These are phyloP conservation scores for Discostella stelligera DNA, from an alignment of 352 stramenopile species.

Conservation along the genomic window DNA sequence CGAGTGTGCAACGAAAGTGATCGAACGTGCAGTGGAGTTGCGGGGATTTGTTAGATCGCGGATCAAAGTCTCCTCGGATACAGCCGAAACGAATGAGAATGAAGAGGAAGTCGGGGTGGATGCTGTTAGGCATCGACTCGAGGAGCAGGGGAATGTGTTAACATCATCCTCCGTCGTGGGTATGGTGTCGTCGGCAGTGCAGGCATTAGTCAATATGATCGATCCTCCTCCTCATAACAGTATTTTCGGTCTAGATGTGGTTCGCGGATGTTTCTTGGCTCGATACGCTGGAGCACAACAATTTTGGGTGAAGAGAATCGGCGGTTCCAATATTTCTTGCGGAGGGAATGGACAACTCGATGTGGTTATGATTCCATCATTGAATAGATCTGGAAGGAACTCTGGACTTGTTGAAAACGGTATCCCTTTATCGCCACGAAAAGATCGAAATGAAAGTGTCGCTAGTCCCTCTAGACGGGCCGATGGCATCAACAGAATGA, in stretches of 20 bases:
- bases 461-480: slow-evolving; percentile 2
- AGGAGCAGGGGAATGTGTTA: slow-evolving; percentile 31
- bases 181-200: slow-evolving; percentile 27
- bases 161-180: slow-evolving; percentile 33
- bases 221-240: slow-evolving; percentile 75
- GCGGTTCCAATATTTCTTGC: not conserved
- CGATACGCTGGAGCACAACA: slow-evolving; percentile 70
- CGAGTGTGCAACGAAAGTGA: slow-evolving; percentile 18
- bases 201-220: slow-evolving; percentile 54
- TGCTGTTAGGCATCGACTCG: slow-evolving; percentile 39
- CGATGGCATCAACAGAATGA: slow-evolving; percentile 9
- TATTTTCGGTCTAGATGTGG: slow-evolving; percentile 80
- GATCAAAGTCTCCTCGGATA: slow-evolving; percentile 35
- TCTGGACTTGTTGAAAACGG: slow-evolving; percentile 5
- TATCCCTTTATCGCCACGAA: slow-evolving; percentile 38
- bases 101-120: slow-evolving; percentile 27
- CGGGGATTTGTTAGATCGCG: slow-evolving; percentile 17
- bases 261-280: slow-evolving; percentile 69
- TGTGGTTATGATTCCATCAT: slow-evolving; percentile 69
- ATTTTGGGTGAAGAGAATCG: slow-evolving; percentile 67
- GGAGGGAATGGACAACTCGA: slow-evolving; percentile 63
- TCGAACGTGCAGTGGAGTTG: slow-evolving; percentile 31
- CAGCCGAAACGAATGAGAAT: slow-evolving; percentile 7
- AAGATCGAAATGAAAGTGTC: slow-evolving; percentile 15
- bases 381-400: not conserved